A percentile compares a stretch with the other conserved stretches of the same genome.
phyloP scores from a whole-genome alignment of 331 rosid genomes.

The Spiraea crenata region DNA sequence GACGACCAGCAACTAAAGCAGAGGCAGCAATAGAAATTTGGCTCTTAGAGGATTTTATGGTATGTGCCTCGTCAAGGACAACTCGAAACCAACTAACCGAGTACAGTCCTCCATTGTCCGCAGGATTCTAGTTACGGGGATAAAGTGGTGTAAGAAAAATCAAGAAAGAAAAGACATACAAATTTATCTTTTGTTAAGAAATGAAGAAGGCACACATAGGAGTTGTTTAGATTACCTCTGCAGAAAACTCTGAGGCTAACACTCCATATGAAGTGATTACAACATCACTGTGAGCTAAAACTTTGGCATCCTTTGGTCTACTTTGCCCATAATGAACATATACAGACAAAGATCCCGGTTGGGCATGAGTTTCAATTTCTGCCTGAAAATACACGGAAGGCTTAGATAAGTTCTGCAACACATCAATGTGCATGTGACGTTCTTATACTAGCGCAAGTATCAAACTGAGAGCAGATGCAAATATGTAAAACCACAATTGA shows the following conservation, averaged over 20 bases:
- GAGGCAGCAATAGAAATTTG: slow-evolving; percentile 81
- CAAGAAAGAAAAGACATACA: slow-evolving; percentile 12
- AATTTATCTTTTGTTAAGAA: slow-evolving; percentile 16
- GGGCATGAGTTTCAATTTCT: slow-evolving; percentile 84
- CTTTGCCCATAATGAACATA: slow-evolving; percentile 92
- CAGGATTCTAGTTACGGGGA: slow-evolving; percentile 52
- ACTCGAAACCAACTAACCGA: slow-evolving; percentile 93
- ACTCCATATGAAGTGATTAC: slow-evolving; percentile 89
- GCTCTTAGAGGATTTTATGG: slow-evolving; percentile 87
- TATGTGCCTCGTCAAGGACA: slow-evolving; percentile 96
- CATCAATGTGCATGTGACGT: slow-evolving; percentile 7
- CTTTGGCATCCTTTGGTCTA: slow-evolving; percentile 80
- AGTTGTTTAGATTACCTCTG: slow-evolving; percentile 60
- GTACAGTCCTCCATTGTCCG: slow-evolving; percentile 74
- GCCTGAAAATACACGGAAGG: slow-evolving; percentile 53
- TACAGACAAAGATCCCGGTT: slow-evolving; percentile 66
- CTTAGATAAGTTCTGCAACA: slow-evolving; percentile 27
- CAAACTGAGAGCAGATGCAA: slow-evolving; percentile 18
- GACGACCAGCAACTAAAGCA: slow-evolving; percentile 78
- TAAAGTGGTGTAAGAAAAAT: slow-evolving; percentile 12
- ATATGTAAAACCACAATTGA: slow-evolving; percentile 13
- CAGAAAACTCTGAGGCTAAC: slow-evolving; percentile 81
- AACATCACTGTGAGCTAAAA: slow-evolving; percentile 68
- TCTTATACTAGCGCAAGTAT: slow-evolving; percentile 13
- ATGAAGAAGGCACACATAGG: slow-evolving; percentile 12